These are phyloP conservation scores for Venturia carpophila DNA, from an alignment of 2,329 filamentous ascomycete genomes.

Conservation along the genomic window DNA sequence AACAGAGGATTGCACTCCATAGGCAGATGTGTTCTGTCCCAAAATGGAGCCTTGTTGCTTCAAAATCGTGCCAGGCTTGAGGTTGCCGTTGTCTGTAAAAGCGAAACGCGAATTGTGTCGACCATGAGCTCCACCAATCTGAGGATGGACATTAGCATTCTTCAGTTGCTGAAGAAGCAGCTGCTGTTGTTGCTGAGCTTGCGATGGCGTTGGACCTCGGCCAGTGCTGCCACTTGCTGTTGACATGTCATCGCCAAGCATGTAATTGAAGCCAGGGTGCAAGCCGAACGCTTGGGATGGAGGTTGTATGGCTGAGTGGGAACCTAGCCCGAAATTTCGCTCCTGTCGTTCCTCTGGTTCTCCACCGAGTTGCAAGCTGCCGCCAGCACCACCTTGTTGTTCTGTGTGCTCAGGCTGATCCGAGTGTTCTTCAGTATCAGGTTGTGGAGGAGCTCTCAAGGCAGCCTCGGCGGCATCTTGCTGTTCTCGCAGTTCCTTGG, in stretches of 20 bases:
- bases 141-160: conserved; percentile 48
- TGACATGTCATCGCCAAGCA: conserved; percentile 32
- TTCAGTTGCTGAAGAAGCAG: conserved; percentile 57
- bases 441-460: conserved; percentile 36
- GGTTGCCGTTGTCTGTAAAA: conserved; percentile 64
- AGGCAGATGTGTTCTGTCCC: neutral
- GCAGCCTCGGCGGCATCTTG: conserved; percentile 49
- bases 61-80: neutral
- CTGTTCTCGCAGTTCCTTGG: conserved; percentile 46
- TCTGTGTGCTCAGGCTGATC: conserved; percentile 48
- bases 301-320: conserved; percentile 62
- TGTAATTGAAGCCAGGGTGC: conserved; percentile 28
- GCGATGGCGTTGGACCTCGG: conserved; percentile 62
- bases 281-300: conserved; percentile 50
- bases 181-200: conserved; percentile 41
- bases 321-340: conserved; percentile 49
- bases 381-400: conserved; percentile 50
- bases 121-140: conserved; percentile 52
- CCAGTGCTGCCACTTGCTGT: conserved; percentile 49
- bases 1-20: neutral
- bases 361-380: conserved; percentile 81
- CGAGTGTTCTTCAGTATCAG: conserved; percentile 47
- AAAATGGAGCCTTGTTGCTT: conserved; percentile 15
- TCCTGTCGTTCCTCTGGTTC: conserved; percentile 77
- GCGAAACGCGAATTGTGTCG: conserved; percentile 82